Evolutionary conservation across 140 eudicot species (phyloP).

Genomic region (Stevia rebaudiana): DNA sequence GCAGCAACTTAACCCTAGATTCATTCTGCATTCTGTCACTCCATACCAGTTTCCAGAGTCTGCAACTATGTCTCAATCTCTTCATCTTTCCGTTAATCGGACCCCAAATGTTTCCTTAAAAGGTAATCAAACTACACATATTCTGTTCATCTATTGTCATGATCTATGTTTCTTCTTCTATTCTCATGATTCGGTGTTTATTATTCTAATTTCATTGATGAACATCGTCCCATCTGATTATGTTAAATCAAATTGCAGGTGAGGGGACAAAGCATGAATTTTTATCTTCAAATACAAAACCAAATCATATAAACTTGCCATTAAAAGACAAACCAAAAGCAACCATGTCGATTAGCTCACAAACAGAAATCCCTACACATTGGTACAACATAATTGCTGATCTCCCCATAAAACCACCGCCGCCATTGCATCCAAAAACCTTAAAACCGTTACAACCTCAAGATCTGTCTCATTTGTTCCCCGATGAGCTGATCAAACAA

Average conservation of each 20-base stretch:
- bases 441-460: conserved; percentile 69
- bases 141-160: neutral
- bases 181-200: neutral
- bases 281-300: conserved; percentile 15
- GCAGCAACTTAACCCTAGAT: neutral
- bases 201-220: neutral
- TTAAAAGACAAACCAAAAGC: conserved; percentile 29
- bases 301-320: conserved; percentile 35
- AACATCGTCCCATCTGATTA: neutral
- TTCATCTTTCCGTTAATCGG: conserved; percentile 17
- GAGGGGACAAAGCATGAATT: conserved; percentile 23
- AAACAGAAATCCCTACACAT: conserved; percentile 59
- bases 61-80: conserved; percentile 38
- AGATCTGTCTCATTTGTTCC: conserved; percentile 75
- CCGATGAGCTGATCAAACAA: conserved; percentile 76
- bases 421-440: conserved; percentile 71
- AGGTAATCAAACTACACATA: conserved; percentile 22
- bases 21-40: neutral
- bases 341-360: conserved; percentile 17
- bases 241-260: conserved; percentile 29
- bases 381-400: conserved; percentile 91
- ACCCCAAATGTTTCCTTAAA: conserved; percentile 5
- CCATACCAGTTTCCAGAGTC: conserved; percentile 5
- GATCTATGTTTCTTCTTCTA: neutral
- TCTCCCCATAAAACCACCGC: conserved; percentile 89